These are phyloP conservation scores for Cytospora schulzeri DNA, from an alignment of 2,329 filamentous ascomycete species.

Conservation along the genomic window DNA sequence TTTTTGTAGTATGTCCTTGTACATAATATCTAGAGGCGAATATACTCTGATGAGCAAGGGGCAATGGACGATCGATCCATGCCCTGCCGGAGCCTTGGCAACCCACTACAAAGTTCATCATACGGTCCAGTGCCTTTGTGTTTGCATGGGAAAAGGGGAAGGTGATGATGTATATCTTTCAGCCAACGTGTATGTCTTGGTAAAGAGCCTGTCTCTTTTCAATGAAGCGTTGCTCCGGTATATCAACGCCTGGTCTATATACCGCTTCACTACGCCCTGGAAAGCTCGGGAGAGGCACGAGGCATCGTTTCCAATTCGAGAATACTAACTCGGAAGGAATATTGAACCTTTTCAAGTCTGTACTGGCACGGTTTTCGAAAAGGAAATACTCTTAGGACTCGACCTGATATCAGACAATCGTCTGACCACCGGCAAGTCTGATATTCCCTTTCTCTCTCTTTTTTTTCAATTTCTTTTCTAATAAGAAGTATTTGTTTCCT, in stretches of 20 bases:
- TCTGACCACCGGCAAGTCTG: neutral
- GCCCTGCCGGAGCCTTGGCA: constrained; percentile 18
- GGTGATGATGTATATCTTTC: neutral
- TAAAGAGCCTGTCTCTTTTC: too few species aligned
- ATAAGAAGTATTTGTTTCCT: too few species aligned
- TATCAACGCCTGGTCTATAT: neutral
- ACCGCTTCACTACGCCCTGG: neutral
- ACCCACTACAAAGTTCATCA: neutral
- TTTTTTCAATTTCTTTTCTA: too few species aligned
- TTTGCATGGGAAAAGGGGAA: neutral
- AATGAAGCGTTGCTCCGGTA: neutral
- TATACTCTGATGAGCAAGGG: constrained; percentile 20
- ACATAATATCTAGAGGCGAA: constrained; percentile 26
- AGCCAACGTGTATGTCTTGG: neutral
- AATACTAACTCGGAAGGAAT: neutral
- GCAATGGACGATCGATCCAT: constrained; percentile 7
- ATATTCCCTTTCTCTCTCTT: too few species aligned
- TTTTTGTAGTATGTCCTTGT: constrained; percentile 14
- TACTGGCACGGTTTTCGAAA: neutral
- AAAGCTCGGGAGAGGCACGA: neutral
- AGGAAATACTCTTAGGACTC: neutral
- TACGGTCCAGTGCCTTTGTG: neutral
- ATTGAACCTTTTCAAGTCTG: neutral
- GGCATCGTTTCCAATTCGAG: neutral
- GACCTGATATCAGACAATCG: neutral